Conservation (phyloP, 352 stramenopile species). For the Globisporangium cystogenes region DNA sequence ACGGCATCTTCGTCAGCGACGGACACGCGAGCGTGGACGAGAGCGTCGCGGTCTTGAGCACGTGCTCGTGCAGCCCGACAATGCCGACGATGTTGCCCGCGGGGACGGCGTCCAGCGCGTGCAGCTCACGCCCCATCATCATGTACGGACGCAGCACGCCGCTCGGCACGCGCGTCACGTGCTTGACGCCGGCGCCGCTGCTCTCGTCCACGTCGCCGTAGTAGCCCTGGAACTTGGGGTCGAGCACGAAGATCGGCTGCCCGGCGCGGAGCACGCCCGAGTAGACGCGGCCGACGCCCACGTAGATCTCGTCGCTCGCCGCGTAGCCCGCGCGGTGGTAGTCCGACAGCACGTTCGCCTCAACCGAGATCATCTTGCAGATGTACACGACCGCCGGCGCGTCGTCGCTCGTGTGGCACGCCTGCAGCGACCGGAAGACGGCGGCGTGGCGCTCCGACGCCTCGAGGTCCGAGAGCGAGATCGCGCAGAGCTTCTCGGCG, state of each 20-base stretch:
- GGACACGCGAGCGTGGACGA: conserved; percentile 72
- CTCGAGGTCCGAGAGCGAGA: conserved; percentile 22
- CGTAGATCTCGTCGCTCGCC: conserved; percentile 74
- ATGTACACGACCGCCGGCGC: conserved; percentile 87
- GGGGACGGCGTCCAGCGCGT: conserved; percentile 67
- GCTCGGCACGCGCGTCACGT: conserved; percentile 47
- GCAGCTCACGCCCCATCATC: conserved; percentile 90
- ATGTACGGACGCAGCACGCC: conserved; percentile 80
- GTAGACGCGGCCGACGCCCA: conserved; percentile 91
- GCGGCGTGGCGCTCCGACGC: conserved; percentile 23
- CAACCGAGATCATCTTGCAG: conserved; percentile 91
- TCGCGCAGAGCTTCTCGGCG: conserved; percentile 62
- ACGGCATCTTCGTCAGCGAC: conserved; percentile 85
- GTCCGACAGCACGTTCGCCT: conserved; percentile 80
- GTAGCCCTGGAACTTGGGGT: conserved; percentile 85
- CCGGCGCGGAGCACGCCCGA: conserved; percentile 72
- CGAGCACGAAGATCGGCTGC: conserved; percentile 74
- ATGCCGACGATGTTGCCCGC: conserved; percentile 90
- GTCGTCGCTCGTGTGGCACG: conserved; percentile 46
- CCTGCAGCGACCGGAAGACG: conserved; percentile 47
- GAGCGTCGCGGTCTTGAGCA: conserved; percentile 90
- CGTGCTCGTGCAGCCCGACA: conserved; percentile 77
- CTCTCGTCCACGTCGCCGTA: conserved; percentile 26
- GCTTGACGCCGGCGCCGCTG: conserved; percentile 28
- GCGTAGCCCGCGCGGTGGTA: conserved; percentile 41